Evolutionary conservation across 495 filamentous ascomycete genomes (phyloP).

Genomic region (Pseudevernia furfuracea): DNA sequence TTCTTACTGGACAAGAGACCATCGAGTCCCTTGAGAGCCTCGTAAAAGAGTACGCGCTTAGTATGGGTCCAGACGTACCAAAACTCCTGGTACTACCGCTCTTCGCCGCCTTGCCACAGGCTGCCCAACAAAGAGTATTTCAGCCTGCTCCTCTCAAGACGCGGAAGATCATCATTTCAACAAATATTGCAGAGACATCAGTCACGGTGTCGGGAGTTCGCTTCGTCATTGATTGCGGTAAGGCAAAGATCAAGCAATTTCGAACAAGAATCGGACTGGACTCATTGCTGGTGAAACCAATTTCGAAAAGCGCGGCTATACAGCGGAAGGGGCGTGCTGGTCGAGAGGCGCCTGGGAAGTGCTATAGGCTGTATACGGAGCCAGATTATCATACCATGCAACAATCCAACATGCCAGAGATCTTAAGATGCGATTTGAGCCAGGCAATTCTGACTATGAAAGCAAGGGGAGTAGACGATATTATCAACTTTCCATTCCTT

Average conservation of each 20-base stretch:
- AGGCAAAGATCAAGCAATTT: slow-evolving; percentile 90
- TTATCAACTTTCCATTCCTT: slow-evolving; percentile 77
- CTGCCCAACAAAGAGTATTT: slow-evolving; percentile 80
- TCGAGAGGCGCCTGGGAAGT: slow-evolving; percentile 83
- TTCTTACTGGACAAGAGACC: slow-evolving; percentile 88
- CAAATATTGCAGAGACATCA: slow-evolving; percentile 97
- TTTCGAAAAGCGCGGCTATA: slow-evolving; percentile 88
- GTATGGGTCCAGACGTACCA: slow-evolving; percentile 65
- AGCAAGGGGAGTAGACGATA: slow-evolving; percentile 76
- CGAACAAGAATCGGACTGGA: slow-evolving; percentile 77
- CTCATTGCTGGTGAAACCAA: slow-evolving; percentile 80
- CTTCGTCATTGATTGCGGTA: slow-evolving; percentile 87
- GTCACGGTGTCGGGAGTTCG: slow-evolving; percentile 91
- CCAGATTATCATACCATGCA: slow-evolving; percentile 61
- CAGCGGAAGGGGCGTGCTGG: slow-evolving; percentile 90
- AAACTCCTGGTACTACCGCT: slow-evolving; percentile 65
- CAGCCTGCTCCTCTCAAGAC: slow-evolving; percentile 63
- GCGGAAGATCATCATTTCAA: slow-evolving; percentile 84
- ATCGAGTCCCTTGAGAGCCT: slow-evolving; percentile 75
- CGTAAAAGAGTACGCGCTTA: slow-evolving; percentile 67
- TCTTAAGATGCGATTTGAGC: slow-evolving; percentile 79
- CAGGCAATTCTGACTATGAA: slow-evolving; percentile 90
- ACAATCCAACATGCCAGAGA: slow-evolving; percentile 76
- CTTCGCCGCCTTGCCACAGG: slow-evolving; percentile 65
- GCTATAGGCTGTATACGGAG: slow-evolving; percentile 84